A percentile compares a stretch with the other conserved stretches of the same genome.
phyloP scores from a whole-genome alignment of 495 filamentous ascomycete genomes.

The Aspergillus sclerotiicarbonarius region DNA sequence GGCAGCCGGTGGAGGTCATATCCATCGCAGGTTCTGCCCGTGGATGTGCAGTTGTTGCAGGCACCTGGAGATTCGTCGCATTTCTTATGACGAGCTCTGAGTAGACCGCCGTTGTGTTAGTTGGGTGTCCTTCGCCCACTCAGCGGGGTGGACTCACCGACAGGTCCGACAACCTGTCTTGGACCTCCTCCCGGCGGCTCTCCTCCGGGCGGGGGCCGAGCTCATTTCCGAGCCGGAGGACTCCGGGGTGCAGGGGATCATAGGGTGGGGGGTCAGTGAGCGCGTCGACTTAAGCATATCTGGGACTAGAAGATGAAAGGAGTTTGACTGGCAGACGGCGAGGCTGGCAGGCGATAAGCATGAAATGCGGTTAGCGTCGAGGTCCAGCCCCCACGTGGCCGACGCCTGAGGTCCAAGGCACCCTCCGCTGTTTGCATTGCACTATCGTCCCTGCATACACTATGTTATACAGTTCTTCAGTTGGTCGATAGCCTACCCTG shows the following conservation, averaged over 20 bases:
- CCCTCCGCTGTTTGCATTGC: no score
- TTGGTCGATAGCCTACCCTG: no score
- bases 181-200: slow-evolving; percentile 4
- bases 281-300: background rate
- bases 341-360: background rate
- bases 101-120: background rate
- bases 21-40: slow-evolving; percentile 25
- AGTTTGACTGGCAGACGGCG: background rate
- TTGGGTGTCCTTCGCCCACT: background rate
- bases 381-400: background rate
- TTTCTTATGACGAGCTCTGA: slow-evolving; percentile 21
- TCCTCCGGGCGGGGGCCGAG: background rate
- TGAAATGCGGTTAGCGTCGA: no score
- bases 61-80: slow-evolving; percentile 24
- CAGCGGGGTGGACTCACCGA: slow-evolving; percentile 10
- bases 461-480: no score
- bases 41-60: slow-evolving; percentile 17
- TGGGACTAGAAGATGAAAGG: background rate
- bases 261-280: background rate
- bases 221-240: background rate
- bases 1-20: slow-evolving; percentile 19
- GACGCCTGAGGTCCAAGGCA: no score
- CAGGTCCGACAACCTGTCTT: slow-evolving; percentile 18
- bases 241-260: background rate
- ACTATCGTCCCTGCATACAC: no score